phyloP scores from a whole-genome alignment of 352 stramenopile genomes.

The Thalassiosira exigua region DNA sequence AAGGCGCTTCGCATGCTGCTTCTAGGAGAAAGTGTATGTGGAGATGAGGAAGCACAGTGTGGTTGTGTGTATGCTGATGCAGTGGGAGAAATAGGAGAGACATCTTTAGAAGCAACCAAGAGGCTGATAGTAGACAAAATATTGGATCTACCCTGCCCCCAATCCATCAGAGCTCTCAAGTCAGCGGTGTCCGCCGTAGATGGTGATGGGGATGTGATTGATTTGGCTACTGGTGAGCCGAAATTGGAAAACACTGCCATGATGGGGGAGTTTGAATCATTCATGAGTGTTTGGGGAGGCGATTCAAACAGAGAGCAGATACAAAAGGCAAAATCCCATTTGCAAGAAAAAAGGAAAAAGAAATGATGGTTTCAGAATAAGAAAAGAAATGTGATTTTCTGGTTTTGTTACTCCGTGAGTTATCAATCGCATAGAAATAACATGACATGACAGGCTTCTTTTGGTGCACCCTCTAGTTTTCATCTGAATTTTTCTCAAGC shows the following conservation, averaged over 20 bases:
- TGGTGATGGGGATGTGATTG: conserved; percentile 44
- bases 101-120: conserved; percentile 43
- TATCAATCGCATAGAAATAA: too few relatives aligned
- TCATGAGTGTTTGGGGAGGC: conserved; percentile 47
- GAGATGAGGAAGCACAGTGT: conserved; percentile 26
- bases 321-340: conserved; percentile 28
- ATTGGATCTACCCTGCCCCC: conserved; percentile 41
- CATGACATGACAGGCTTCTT: too few relatives aligned
- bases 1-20: conserved; percentile 49
- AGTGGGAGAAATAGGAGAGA: conserved; percentile 35
- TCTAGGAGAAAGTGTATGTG: conserved; percentile 33
- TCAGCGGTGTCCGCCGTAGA: conserved; percentile 40
- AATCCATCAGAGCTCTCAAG: conserved; percentile 51
- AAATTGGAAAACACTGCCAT: conserved; percentile 36
- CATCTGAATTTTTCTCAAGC: too few relatives aligned
- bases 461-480: too few relatives aligned
- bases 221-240: conserved; percentile 14
- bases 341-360: conserved; percentile 16
- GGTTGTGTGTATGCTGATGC: conserved; percentile 34
- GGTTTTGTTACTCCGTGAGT: too few relatives aligned
- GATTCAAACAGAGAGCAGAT: conserved; percentile 45
- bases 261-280: conserved; percentile 39
- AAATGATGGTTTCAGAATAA: too few relatives aligned
- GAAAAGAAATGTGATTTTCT: too few relatives aligned
- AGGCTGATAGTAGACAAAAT: conserved; percentile 42